A percentile compares a stretch with the other conserved stretches of the same genome.
Evolutionary conservation across 345 rosid species (phyloP).

Genomic region (Populus tremula): DNA sequence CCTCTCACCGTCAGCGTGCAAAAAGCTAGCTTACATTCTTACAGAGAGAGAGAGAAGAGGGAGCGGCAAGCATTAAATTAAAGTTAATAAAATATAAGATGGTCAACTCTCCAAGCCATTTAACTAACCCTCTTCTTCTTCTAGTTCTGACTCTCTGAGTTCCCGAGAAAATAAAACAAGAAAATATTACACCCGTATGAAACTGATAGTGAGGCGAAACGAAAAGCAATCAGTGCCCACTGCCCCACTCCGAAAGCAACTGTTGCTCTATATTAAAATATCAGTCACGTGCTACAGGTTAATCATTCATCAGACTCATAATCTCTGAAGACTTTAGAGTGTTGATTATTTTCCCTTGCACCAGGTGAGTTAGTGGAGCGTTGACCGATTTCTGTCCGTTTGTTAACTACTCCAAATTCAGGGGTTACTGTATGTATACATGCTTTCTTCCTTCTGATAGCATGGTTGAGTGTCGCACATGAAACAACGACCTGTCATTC

Average conservation of each 20-base stretch:
- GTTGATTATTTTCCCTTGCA: background rate
- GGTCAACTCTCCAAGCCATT: background rate
- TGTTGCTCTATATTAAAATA: no score
- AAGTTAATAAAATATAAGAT: background rate
- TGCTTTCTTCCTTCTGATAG: background rate
- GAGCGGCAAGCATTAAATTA: no score
- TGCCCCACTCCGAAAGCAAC: background rate
- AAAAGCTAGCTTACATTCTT: no score
- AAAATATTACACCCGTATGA: no score
- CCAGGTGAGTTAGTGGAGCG: background rate
- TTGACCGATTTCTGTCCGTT: background rate
- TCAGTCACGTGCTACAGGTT: background rate
- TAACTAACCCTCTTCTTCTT: background rate
- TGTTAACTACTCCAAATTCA: background rate
- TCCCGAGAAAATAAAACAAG: background rate
- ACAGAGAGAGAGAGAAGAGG: no score
- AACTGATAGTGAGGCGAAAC: background rate
- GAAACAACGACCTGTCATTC: no score
- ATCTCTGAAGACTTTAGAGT: background rate
- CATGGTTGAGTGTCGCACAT: background rate
- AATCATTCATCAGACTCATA: no score
- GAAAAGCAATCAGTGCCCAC: background rate
- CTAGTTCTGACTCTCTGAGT: background rate
- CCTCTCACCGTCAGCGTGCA: no score
- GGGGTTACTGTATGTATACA: no score